Evolutionary conservation across 805 yeast genomes (phyloP), one percentile per base, ranked within the genome.

Genomic region (Metschnikowia peoriensis): DNA sequence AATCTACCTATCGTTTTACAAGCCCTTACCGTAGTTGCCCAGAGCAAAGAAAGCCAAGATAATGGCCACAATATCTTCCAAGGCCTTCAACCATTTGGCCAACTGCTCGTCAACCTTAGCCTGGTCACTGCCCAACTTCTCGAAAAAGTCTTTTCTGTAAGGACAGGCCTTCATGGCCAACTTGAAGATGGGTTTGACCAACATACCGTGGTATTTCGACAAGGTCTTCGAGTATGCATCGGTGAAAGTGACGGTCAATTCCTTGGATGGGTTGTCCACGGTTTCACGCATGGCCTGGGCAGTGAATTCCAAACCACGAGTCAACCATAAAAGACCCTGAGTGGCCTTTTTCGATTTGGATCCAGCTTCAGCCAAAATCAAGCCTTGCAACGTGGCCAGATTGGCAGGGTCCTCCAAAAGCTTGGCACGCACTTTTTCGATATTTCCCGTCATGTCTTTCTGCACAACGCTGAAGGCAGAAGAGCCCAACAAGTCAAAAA

Each of bases 101-200:
- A 91, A 76, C 71, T 90, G 91, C 56, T 71, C 75, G 38, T 70
- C 61, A 22, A 91, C 96, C 65, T 79, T 81, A 35, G 73, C 85
- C 67, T 84, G 86, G 67, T 86, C 90, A 22, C 78, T 78, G 52
- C 97, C 97, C 61, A 90, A 80, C 75, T 89, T 90, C 54, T 70
- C 85, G 64, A 89, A 90, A 66, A 90, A 88, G 65, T 84, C 96
- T 67, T 82, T 83, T 75, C 96, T 83, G 72, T 89, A 91, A 11
- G 97, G 97, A 70, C 96, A 89, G 1, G 96, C 96, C 70, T 88
- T 88, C 97, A 90, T 91, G 46, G 97, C 97, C 67, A 91, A 78
- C 73, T 89, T 89, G 81, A 90, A 90, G 49, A 91, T 83, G 28
- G 96, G 96, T 65, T 86, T 87, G 56, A 90, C 78, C 63, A 90